Percentiles rank a stretch among this genome's conserved stretches.
Conservation (phyloP, 2,329 filamentous ascomycete species). For the Botryosphaeria agaves region DNA sequence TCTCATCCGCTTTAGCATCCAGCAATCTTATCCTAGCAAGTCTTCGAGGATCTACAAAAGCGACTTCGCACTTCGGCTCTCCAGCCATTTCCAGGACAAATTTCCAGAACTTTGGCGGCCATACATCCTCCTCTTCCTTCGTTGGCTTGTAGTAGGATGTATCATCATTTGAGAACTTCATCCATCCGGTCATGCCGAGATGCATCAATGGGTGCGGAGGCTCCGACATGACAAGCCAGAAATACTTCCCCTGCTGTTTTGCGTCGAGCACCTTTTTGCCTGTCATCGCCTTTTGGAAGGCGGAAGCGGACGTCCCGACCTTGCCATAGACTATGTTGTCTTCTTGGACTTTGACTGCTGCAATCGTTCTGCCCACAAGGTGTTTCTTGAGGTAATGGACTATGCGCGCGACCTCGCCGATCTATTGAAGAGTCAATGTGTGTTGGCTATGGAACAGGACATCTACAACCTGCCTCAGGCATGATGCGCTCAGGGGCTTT, state of each 20-base stretch:
- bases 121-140: slow-evolving; percentile 36
- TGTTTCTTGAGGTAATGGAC: slow-evolving; percentile 72
- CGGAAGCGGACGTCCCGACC: slow-evolving; percentile 59
- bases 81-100: slow-evolving; percentile 55
- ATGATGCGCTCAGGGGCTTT: too few species aligned
- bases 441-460: too few species aligned
- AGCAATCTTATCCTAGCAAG: slow-evolving; percentile 68
- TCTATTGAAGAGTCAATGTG: slow-evolving; percentile 12
- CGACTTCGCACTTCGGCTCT: slow-evolving; percentile 40
- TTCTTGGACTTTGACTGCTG: slow-evolving; percentile 51
- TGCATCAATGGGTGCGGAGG: slow-evolving; percentile 59
- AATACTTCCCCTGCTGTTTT: slow-evolving; percentile 90
- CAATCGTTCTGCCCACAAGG: slow-evolving; percentile 69
- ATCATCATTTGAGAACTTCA: slow-evolving; percentile 66
- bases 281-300: slow-evolving; percentile 55
- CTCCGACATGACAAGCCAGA: slow-evolving; percentile 67
- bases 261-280: slow-evolving; percentile 57
- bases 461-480: slow-evolving; percentile 19
- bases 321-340: slow-evolving; percentile 84
- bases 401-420: slow-evolving; percentile 54
- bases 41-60: slow-evolving; percentile 71
- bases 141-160: slow-evolving; percentile 63
- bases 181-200: slow-evolving; percentile 50
- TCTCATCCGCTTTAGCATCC: slow-evolving; percentile 58
- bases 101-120: slow-evolving; percentile 86